Conservation (phyloP, 2,329 filamentous ascomycete species). For the Capronia coronata region DNA sequence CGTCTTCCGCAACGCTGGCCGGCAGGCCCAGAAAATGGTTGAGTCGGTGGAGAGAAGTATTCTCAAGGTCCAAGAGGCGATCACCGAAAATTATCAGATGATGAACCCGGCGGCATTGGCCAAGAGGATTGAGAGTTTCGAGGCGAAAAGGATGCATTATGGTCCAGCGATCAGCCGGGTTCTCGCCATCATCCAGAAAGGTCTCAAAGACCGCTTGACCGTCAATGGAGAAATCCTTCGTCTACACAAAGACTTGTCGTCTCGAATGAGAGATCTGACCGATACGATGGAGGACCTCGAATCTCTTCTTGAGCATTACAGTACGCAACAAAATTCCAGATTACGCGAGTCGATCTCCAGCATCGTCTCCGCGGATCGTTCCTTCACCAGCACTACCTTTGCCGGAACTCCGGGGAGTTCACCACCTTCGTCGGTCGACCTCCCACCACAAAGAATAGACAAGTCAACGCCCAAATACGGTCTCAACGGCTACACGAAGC, state of each 20-base stretch:
- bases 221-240: constrained; percentile 93
- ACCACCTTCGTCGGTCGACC: constrained; percentile 59
- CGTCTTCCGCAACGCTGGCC: constrained; percentile 86
- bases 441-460: constrained; percentile 48
- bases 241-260: constrained; percentile 75
- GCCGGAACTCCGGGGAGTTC: constrained; percentile 67
- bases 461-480: constrained; percentile 42
- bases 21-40: constrained; percentile 93
- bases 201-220: constrained; percentile 89
- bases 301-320: constrained; percentile 63
- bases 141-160: constrained; percentile 91
- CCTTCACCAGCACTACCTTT: constrained; percentile 62
- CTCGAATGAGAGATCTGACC: constrained; percentile 72
- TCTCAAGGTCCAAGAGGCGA: constrained; percentile 68
- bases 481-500: constrained; percentile 27
- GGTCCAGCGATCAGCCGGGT: constrained; percentile 88
- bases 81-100: constrained; percentile 68
- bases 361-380: constrained; percentile 70
- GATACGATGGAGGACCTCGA: constrained; percentile 73
- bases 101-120: constrained; percentile 62
- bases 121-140: constrained; percentile 87
- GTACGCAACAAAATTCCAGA: constrained; percentile 58
- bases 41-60: constrained; percentile 88
- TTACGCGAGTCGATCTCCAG: constrained; percentile 89
- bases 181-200: constrained; percentile 85